phyloP scores from a whole-genome alignment of 75 land plant genomes.

The Ceratopteris richardii region DNA sequence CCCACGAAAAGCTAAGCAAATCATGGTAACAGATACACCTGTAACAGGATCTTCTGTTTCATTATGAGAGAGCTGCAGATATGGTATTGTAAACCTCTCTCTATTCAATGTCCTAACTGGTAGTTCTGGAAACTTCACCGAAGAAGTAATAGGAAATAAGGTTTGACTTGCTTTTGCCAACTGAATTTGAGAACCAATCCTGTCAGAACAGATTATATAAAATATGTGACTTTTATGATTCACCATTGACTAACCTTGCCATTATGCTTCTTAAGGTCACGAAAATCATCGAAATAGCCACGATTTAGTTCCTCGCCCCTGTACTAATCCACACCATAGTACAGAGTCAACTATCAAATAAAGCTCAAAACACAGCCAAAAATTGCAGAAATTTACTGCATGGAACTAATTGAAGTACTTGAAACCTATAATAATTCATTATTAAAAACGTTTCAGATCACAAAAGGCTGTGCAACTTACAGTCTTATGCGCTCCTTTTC shows the following conservation, averaged over 20 bases:
- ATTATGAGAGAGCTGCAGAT: neutral
- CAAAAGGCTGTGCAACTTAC: slow-evolving; percentile 1
- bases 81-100: slow-evolving; percentile 11
- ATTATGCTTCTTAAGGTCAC: slow-evolving; percentile 24
- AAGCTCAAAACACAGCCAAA: too few species aligned
- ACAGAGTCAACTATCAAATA: too few species aligned
- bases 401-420: too few species aligned
- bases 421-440: neutral
- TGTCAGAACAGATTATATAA: neutral
- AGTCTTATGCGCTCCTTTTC: slow-evolving; percentile 23
- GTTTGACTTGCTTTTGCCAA: slow-evolving; percentile 10
- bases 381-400: too few species aligned
- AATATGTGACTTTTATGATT: too few species aligned
- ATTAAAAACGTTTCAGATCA: neutral
- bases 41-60: neutral
- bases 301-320: slow-evolving; percentile 28
- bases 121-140: slow-evolving; percentile 16
- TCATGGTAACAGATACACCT: slow-evolving; percentile 7
- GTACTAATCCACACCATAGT: neutral
- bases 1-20: slow-evolving; percentile 26
- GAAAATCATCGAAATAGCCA: slow-evolving; percentile 31
- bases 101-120: slow-evolving; percentile 9
- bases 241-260: slow-evolving; percentile 16
- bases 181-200: neutral
- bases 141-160: slow-evolving; percentile 9